Evolutionary conservation across 2,329 filamentous ascomycete species (phyloP).

Genomic region (Curvularia spicifera): DNA sequence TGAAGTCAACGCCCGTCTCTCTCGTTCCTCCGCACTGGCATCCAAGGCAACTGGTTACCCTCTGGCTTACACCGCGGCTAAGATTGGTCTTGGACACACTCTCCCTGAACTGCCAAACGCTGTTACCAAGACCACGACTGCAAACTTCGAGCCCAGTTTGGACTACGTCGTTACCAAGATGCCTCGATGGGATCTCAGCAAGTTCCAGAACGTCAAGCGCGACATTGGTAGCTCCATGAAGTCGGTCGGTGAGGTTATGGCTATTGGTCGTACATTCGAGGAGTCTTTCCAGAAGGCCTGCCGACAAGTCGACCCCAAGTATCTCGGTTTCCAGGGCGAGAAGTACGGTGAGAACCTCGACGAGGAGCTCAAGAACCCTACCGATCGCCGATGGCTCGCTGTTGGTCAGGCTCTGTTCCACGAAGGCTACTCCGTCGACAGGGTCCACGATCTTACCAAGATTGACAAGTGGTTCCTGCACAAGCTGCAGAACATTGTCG

Average conservation of each 20-base stretch:
- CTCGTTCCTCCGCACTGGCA: slow-evolving; percentile 92
- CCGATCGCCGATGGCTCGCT: slow-evolving; percentile 94
- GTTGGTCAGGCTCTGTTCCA: slow-evolving; percentile 98
- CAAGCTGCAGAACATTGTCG: slow-evolving; percentile 97
- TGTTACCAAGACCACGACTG: slow-evolving; percentile 97
- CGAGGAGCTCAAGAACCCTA: slow-evolving; percentile 87
- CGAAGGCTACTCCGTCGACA: slow-evolving; percentile 92
- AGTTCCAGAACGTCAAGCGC: slow-evolving; percentile 98
- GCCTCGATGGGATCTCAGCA: slow-evolving; percentile 95
- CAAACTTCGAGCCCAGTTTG: slow-evolving; percentile 96
- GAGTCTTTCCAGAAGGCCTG: slow-evolving; percentile 99
- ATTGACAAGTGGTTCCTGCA: slow-evolving; percentile 99
- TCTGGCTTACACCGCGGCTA: slow-evolving; percentile 94
- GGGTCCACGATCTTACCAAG: slow-evolving; percentile 91
- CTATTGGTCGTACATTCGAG: slow-evolving; percentile 96
- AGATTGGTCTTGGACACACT: slow-evolving; percentile 95
- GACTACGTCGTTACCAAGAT: slow-evolving; percentile 99
- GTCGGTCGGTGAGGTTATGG: slow-evolving; percentile 99
- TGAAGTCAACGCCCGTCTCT: slow-evolving; percentile 98
- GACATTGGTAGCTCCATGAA: slow-evolving; percentile 99
- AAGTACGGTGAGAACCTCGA: slow-evolving; percentile 88
- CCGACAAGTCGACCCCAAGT: slow-evolving; percentile 91
- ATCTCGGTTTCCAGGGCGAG: slow-evolving; percentile 91
- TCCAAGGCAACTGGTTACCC: slow-evolving; percentile 99
- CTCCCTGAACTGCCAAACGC: slow-evolving; percentile 96